These are phyloP conservation scores for Annulohypoxylon moriforme DNA, from an alignment of 495 filamentous ascomycete genomes.

Conservation along the genomic window DNA sequence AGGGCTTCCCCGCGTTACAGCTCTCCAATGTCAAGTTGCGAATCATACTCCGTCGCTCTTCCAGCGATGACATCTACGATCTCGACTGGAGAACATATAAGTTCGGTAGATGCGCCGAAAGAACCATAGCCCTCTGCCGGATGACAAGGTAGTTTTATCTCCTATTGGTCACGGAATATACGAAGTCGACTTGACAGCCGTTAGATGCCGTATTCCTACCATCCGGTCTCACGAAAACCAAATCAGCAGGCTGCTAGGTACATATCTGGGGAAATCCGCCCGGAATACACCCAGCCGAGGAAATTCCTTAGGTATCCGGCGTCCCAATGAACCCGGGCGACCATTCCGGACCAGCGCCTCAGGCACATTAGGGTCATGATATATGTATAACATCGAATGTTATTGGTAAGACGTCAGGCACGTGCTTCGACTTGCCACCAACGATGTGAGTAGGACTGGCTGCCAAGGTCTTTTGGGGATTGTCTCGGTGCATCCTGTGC, in stretches of 20 bases:
- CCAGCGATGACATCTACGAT: conserved; percentile 31
- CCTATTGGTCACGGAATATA: neutral
- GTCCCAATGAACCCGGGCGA: conserved; percentile 2
- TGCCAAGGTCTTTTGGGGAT: conserved; percentile 21
- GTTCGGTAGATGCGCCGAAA: conserved; percentile 22
- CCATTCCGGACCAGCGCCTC: neutral
- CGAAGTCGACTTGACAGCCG: neutral
- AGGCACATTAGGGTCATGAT: conserved; percentile 7
- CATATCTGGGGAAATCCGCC: conserved; percentile 8
- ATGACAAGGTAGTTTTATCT: neutral
- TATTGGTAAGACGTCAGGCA: conserved; percentile 36
- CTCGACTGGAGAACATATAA: neutral
- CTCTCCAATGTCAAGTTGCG: conserved; percentile 1
- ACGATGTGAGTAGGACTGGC: conserved; percentile 17
- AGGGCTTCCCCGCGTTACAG: conserved; percentile 33
- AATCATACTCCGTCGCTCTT: conserved; percentile 21
- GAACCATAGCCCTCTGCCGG: neutral
- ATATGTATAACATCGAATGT: conserved; percentile 6
- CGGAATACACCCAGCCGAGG: neutral
- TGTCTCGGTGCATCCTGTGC: conserved; percentile 1
- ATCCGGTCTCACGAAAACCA: conserved; percentile 3
- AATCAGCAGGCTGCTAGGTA: neutral
- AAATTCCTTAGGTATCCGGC: neutral
- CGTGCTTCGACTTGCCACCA: conserved; percentile 26
- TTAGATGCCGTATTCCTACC: neutral